phyloP scores from a whole-genome alignment of 2,329 filamentous ascomycete genomes.

The Colletotrichum kahawae region DNA sequence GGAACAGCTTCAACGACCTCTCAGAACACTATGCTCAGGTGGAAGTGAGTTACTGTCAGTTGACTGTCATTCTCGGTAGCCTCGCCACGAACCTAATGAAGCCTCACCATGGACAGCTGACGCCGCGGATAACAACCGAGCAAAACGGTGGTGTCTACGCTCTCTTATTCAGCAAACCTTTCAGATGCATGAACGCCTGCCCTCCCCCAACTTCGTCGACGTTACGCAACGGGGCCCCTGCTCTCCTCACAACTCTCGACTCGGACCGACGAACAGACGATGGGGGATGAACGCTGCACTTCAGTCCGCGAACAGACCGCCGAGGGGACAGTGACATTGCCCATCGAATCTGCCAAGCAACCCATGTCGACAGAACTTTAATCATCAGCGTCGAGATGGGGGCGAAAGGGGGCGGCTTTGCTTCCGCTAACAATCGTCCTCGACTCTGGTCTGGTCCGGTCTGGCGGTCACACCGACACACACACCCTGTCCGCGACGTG shows the following conservation, averaged over 20 bases:
- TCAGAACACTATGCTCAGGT: not conserved
- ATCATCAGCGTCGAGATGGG: not conserved
- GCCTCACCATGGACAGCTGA: not conserved
- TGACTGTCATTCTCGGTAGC: not conserved
- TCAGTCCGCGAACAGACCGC: conserved; percentile 13
- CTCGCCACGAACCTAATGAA: not conserved
- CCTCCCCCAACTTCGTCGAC: not conserved
- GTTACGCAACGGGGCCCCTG: not conserved
- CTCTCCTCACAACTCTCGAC: not conserved
- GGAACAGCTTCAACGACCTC: not conserved
- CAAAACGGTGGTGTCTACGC: not conserved
- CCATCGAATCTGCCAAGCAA: conserved; percentile 7
- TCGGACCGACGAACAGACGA: conserved; percentile 10
- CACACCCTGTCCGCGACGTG: not conserved
- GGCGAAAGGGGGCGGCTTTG: not conserved
- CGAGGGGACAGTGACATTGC: conserved; percentile 5
- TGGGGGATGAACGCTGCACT: conserved; percentile 13
- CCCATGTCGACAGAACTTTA: conserved; percentile 17
- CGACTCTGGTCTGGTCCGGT: not conserved
- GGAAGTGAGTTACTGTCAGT: not conserved
- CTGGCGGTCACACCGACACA: not conserved
- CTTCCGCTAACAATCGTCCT: not conserved
- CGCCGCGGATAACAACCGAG: not conserved
- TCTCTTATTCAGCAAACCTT: not conserved
- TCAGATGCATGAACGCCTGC: conserved; percentile 5